Evolutionary conservation across 148 eudicot species (phyloP).

Genomic region (Spergularia marina): DNA sequence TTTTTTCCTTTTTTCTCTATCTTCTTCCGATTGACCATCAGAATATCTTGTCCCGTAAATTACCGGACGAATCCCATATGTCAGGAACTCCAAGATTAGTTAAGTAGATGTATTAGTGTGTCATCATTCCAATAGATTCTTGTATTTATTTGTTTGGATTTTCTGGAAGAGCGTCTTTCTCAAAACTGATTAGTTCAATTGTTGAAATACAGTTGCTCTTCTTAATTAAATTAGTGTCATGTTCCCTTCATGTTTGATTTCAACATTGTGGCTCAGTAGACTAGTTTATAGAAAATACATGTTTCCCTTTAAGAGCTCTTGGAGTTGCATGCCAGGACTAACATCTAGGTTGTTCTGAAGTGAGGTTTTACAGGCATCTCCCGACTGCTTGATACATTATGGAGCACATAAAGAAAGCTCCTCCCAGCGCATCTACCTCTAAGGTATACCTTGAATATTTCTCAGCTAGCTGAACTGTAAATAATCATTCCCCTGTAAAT

Average conservation of each 20-base stretch:
- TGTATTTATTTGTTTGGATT: not conserved
- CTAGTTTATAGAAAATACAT: too few relatives aligned
- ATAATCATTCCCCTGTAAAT: not conserved
- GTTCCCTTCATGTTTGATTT: not conserved
- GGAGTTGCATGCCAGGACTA: not conserved
- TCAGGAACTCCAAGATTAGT: too few relatives aligned
- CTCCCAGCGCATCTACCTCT: not conserved
- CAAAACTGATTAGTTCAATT: not conserved
- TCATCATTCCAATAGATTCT: not conserved
- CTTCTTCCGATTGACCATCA: too few relatives aligned
- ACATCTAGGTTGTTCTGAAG: conserved; percentile 1
- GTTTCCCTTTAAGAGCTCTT: not conserved
- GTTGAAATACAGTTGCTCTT: not conserved
- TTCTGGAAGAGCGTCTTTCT: not conserved
- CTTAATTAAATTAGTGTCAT: not conserved
- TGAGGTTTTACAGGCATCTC: conserved; percentile 3
- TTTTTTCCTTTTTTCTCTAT: too few relatives aligned
- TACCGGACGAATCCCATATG: too few relatives aligned
- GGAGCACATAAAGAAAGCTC: not conserved
- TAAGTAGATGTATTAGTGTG: not conserved
- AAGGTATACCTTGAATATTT: not conserved
- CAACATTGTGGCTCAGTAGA: not conserved
- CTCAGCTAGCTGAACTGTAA: not conserved
- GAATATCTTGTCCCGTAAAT: too few relatives aligned
- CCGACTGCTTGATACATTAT: not conserved